phyloP scores from a whole-genome alignment of 768 basidiomycete genomes.

The Tricholoma sp. region DNA sequence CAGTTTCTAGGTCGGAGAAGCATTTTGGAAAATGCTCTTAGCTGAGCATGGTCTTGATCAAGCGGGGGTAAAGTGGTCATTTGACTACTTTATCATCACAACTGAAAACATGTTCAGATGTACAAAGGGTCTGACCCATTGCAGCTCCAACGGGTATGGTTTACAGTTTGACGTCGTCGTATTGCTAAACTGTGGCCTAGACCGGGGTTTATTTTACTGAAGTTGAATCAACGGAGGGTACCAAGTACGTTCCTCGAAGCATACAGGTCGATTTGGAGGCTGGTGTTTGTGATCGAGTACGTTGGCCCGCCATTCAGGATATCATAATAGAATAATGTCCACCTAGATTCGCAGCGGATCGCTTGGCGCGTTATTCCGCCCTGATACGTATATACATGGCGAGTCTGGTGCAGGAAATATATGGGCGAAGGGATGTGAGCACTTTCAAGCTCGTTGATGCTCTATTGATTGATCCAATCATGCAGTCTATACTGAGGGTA shows the following conservation, averaged over 20 bases:
- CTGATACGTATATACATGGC: slow-evolving; percentile 77
- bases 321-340: background rate
- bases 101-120: slow-evolving; percentile 30
- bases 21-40: slow-evolving; percentile 87
- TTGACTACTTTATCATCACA: background rate
- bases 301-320: slow-evolving; percentile 16
- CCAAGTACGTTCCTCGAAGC: slow-evolving; percentile 86
- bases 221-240: slow-evolving; percentile 42
- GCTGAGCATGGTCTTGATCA: slow-evolving; percentile 80
- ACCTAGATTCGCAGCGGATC: slow-evolving; percentile 60
- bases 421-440: slow-evolving; percentile 92
- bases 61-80: slow-evolving; percentile 47
- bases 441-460: slow-evolving; percentile 5
- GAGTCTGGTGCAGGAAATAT: slow-evolving; percentile 79
- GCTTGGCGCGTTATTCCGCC: slow-evolving; percentile 74
- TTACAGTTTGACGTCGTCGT: background rate
- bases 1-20: slow-evolving; percentile 59
- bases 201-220: slow-evolving; percentile 82
- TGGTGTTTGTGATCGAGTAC: slow-evolving; percentile 75
- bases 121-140: slow-evolving; percentile 72
- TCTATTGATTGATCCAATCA: background rate
- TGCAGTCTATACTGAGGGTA: slow-evolving; percentile 86
- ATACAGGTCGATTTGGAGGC: slow-evolving; percentile 89
- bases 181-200: slow-evolving; percentile 26
- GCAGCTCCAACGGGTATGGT: slow-evolving; percentile 65